Evolutionary conservation across 768 basidiomycete species (phyloP).

Genomic region (Termitomyces sp.): DNA sequence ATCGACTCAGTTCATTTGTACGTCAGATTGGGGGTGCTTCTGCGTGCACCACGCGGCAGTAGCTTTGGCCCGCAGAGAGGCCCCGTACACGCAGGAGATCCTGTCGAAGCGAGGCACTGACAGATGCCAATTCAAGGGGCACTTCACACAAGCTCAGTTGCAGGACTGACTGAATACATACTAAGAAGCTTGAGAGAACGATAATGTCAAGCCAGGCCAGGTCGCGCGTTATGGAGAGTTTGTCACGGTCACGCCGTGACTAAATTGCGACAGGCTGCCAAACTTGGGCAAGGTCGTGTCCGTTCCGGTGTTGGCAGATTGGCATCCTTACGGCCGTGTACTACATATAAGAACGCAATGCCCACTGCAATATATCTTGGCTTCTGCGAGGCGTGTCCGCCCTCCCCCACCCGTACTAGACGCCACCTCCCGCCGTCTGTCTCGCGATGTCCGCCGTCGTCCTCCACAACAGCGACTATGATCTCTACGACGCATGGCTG

Average conservation of each 20-base stretch:
- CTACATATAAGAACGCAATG: constrained; percentile 15
- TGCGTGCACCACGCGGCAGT: neutral
- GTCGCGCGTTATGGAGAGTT: no score
- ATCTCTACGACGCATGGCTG: constrained; percentile 74
- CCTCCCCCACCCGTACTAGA: constrained; percentile 20
- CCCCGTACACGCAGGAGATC: constrained; percentile 2
- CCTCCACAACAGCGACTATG: constrained; percentile 65
- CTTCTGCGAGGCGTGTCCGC: constrained; percentile 11
- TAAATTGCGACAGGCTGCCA: constrained; percentile 9
- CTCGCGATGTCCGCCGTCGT: constrained; percentile 33
- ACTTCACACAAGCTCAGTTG: constrained; percentile 2
- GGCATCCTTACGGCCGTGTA: constrained; percentile 1
- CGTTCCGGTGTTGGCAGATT: constrained; percentile 15
- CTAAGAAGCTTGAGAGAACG: neutral
- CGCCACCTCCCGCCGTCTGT: no score
- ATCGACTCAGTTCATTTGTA: constrained; percentile 8
- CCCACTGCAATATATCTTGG: neutral
- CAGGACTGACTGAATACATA: neutral
- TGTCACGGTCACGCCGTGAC: no score
- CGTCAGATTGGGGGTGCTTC: constrained; percentile 3
- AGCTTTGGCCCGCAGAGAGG: neutral
- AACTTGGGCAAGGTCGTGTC: constrained; percentile 2
- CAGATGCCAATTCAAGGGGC: constrained; percentile 11
- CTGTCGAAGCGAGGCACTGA: constrained; percentile 15
- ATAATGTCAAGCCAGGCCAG: constrained; percentile 3